Evolutionary conservation across 164 flowering plant species (phyloP).

Genomic region (Tetracentron sinense): DNA sequence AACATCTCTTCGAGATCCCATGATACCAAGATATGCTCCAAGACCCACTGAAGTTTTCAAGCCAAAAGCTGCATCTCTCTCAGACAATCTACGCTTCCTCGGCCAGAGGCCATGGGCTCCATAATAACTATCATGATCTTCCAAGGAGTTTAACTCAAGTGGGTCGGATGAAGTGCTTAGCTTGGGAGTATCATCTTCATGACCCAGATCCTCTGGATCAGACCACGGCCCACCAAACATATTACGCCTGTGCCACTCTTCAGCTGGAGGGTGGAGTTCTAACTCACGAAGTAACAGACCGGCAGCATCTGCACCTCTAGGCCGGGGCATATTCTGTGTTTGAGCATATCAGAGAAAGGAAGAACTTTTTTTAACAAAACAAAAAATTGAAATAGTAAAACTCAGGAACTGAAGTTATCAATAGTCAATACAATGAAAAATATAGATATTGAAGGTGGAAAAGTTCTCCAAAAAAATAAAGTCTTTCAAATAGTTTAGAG

Average conservation of each 20-base stretch:
- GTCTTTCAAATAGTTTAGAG: too few species aligned
- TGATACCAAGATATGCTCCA: slow-evolving; percentile 94
- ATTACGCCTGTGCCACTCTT: slow-evolving; percentile 97
- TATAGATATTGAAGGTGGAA: neutral
- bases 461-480: neutral
- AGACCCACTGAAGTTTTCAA: slow-evolving; percentile 87
- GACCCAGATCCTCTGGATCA: slow-evolving; percentile 65
- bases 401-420: neutral
- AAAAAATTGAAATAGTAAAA: too few species aligned
- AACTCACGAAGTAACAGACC: slow-evolving; percentile 93
- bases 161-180: slow-evolving; percentile 35
- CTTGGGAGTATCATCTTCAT: slow-evolving; percentile 51
- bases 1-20: slow-evolving; percentile 99
- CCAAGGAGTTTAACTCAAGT: slow-evolving; percentile 36
- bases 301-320: slow-evolving; percentile 99
- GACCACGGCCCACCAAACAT: slow-evolving; percentile 98
- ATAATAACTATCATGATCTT: slow-evolving; percentile 42
- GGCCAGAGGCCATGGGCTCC: slow-evolving; percentile 86
- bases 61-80: slow-evolving; percentile 99
- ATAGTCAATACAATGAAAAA: too few species aligned
- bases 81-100: slow-evolving; percentile 90
- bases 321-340: slow-evolving; percentile 93
- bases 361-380: too few species aligned
- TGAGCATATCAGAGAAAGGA: slow-evolving; percentile 1
- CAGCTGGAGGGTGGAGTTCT: slow-evolving; percentile 98